Conservation (phyloP, 345 rosid genomes). For the Erucastrum elatum region DNA sequence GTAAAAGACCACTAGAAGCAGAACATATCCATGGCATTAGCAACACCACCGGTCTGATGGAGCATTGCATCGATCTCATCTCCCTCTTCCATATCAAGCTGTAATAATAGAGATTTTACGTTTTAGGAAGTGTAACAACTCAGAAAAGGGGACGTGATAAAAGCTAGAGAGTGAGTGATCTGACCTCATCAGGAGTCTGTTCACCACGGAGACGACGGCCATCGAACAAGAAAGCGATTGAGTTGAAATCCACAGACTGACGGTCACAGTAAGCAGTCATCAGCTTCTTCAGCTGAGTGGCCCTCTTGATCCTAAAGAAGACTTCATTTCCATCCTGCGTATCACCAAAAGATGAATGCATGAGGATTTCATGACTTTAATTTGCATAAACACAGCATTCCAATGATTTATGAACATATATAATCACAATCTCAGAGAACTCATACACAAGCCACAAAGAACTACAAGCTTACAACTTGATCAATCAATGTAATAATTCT, state of each 20-base stretch:
- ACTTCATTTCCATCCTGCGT: constrained; percentile 87
- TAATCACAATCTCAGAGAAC: neutral
- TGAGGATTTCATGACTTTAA: neutral
- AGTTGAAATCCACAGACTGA: constrained; percentile 70
- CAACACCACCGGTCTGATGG: constrained; percentile 73
- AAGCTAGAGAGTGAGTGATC: neutral
- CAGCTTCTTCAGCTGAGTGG: constrained; percentile 75
- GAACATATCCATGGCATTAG: constrained; percentile 29
- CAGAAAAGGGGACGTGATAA: neutral
- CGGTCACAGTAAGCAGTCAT: constrained; percentile 86
- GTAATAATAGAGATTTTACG: neutral
- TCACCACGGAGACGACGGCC: constrained; percentile 83
- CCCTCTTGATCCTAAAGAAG: constrained; percentile 80
- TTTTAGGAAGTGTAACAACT: neutral
- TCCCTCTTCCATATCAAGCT: constrained; percentile 95
- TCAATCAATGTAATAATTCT: constrained; percentile 4
- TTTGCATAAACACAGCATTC: neutral
- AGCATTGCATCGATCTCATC: constrained; percentile 92
- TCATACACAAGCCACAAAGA: neutral
- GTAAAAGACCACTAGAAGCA: constrained; percentile 17
- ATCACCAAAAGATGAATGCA: neutral
- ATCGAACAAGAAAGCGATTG: constrained; percentile 85
- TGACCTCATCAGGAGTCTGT: constrained; percentile 93
- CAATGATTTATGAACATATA: neutral
- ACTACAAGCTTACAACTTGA: neutral